These are phyloP conservation scores for Schoenoplectus triqueter DNA, from an alignment of 202 grass and related monocot species.

Conservation along the genomic window DNA sequence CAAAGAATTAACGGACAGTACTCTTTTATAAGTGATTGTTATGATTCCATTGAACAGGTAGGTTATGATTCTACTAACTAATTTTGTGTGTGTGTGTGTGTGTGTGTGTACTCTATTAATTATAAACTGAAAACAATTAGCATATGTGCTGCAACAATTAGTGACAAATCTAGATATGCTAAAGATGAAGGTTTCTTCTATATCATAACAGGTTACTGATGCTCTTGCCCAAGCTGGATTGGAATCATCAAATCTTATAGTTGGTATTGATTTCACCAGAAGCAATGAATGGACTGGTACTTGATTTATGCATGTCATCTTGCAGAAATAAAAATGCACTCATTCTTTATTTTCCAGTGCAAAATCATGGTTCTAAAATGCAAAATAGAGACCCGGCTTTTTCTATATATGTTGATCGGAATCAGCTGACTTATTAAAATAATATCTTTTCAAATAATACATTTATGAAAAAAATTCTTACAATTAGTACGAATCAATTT, in stretches of 20 bases:
- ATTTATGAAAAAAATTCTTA: too few species aligned
- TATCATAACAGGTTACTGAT: conserved; percentile 36
- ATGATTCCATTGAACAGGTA: conserved; percentile 38
- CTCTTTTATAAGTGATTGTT: conserved; percentile 35
- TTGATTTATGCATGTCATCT: conserved; percentile 9
- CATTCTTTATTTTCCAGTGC: too few species aligned
- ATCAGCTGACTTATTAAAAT: too few species aligned
- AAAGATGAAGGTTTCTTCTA: too few species aligned
- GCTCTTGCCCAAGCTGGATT: conserved; percentile 79
- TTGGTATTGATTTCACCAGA: conserved; percentile 88
- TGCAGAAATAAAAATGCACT: not conserved
- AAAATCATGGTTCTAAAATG: too few species aligned
- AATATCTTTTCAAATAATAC: too few species aligned
- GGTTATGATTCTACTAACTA: not conserved
- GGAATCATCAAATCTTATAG: conserved; percentile 84
- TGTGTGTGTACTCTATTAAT: not conserved
- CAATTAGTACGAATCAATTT: too few species aligned
- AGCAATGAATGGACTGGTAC: conserved; percentile 90
- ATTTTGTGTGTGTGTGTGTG: too few species aligned
- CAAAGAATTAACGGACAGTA: not conserved
- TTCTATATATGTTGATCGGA: too few species aligned
- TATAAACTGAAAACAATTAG: not conserved
- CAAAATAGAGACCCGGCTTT: too few species aligned
- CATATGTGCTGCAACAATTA: too few species aligned
- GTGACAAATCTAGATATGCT: too few species aligned